Evolutionary conservation across 2,329 filamentous ascomycete species (phyloP).

Genomic region (Aspergillus brunneoviolaceus): DNA sequence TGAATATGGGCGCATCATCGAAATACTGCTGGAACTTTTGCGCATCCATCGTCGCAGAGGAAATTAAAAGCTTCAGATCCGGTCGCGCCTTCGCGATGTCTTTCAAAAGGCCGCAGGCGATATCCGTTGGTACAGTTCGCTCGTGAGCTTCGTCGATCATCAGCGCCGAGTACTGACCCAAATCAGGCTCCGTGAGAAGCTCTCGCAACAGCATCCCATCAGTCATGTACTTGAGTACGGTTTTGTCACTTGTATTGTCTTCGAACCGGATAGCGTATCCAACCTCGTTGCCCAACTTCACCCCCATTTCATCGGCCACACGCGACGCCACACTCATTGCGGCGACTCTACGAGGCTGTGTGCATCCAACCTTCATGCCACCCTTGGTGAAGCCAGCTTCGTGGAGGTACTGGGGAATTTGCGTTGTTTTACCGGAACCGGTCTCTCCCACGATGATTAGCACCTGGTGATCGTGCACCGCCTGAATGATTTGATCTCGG

Average conservation of each 20-base stretch:
- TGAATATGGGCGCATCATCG: slow-evolving; percentile 89
- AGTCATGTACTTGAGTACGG: slow-evolving; percentile 92
- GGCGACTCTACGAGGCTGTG: slow-evolving; percentile 90
- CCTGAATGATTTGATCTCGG: slow-evolving; percentile 79
- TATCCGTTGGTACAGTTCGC: slow-evolving; percentile 85
- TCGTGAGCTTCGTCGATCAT: slow-evolving; percentile 99
- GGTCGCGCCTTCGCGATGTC: slow-evolving; percentile 80
- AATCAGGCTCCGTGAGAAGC: slow-evolving; percentile 82
- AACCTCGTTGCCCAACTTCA: slow-evolving; percentile 86
- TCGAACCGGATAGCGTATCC: slow-evolving; percentile 96
- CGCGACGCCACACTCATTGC: slow-evolving; percentile 97
- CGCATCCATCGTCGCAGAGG: slow-evolving; percentile 91
- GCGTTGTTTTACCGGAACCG: slow-evolving; percentile 92
- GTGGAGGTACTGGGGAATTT: slow-evolving; percentile 88
- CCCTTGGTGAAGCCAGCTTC: slow-evolving; percentile 86
- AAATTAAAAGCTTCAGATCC: slow-evolving; percentile 87
- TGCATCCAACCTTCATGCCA: slow-evolving; percentile 84
- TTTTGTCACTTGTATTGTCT: slow-evolving; percentile 87
- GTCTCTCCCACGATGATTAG: slow-evolving; percentile 94
- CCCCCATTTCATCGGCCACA: slow-evolving; percentile 90
- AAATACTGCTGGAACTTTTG: slow-evolving; percentile 91
- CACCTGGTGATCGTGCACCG: slow-evolving; percentile 80
- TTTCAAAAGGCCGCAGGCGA: slow-evolving; percentile 82
- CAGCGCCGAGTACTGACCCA: slow-evolving; percentile 77
- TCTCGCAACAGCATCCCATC: slow-evolving; percentile 93